These are phyloP conservation scores for Deuterostichococcus epilithicus DNA, from an alignment of 139 green algal genomes.

Conservation along the genomic window DNA sequence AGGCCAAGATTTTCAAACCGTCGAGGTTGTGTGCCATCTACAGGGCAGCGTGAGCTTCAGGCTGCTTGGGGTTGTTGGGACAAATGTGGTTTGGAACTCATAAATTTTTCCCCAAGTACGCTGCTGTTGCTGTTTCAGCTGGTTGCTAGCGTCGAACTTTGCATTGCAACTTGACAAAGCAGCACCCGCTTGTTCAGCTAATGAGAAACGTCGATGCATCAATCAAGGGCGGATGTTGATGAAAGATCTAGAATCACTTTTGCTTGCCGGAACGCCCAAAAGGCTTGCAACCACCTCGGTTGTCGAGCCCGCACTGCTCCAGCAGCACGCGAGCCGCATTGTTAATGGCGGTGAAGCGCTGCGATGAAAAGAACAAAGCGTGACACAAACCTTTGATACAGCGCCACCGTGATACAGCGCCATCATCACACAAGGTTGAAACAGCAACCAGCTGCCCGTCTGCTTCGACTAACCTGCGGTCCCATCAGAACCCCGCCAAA, in stretches of 20 bases:
- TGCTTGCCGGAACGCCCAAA: constrained; percentile 7
- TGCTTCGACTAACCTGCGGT: constrained; percentile 16
- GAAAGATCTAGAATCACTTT: too few relatives aligned
- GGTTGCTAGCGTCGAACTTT: too few relatives aligned
- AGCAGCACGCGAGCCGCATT: constrained; percentile 76
- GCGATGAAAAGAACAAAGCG: too few relatives aligned
- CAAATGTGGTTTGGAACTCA: neutral
- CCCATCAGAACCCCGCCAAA: constrained; percentile 73
- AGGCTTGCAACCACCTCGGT: neutral
- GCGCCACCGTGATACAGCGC: too few relatives aligned
- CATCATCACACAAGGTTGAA: constrained; percentile 44
- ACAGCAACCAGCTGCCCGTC: neutral
- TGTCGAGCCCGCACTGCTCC: constrained; percentile 39
- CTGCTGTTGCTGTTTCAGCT: too few relatives aligned
- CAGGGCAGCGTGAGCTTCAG: neutral
- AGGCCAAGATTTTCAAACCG: constrained; percentile 41
- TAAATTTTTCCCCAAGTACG: too few relatives aligned
- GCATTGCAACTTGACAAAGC: too few relatives aligned
- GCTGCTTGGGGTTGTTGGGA: neutral
- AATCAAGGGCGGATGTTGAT: too few relatives aligned
- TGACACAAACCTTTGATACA: too few relatives aligned
- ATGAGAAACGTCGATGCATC: too few relatives aligned
- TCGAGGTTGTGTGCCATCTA: constrained; percentile 26
- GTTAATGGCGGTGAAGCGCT: constrained; percentile 79
- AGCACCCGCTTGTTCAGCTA: too few relatives aligned